Conservation (phyloP, 805 yeast genomes). For the Hanseniaspora pseudoguilliermondii region DNA sequence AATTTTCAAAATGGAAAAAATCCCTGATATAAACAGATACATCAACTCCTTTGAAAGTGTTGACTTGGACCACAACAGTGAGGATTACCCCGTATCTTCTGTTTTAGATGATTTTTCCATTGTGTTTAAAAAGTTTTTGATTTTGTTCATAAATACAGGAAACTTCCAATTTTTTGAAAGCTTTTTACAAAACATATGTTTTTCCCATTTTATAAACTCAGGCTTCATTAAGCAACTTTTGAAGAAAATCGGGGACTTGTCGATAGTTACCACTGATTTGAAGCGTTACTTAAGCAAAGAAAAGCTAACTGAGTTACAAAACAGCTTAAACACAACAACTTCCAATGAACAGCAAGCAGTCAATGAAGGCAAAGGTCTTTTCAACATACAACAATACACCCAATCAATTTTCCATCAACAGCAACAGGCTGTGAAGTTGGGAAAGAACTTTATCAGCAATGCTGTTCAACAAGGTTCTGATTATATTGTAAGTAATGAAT, state of each 20-base stretch:
- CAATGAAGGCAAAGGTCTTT: neutral
- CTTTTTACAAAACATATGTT: constrained; percentile 20
- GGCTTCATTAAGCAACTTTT: constrained; percentile 38
- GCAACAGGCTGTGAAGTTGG: constrained; percentile 9
- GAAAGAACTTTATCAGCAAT: constrained; percentile 2
- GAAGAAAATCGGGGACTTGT: constrained; percentile 29
- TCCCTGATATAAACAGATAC: constrained; percentile 43
- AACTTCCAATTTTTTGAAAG: constrained; percentile 28
- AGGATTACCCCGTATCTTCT: constrained; percentile 54
- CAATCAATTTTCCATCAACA: constrained; percentile 8
- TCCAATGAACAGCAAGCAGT: neutral
- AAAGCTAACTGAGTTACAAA: neutral
- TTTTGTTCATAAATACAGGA: constrained; percentile 61
- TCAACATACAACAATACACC: constrained; percentile 9
- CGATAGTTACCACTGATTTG: constrained; percentile 7
- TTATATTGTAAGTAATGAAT: constrained; percentile 16
- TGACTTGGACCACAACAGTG: constrained; percentile 17
- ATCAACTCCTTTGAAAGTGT: constrained; percentile 17
- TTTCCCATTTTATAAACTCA: neutral
- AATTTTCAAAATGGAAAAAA: constrained; percentile 65
- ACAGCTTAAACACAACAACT: neutral
- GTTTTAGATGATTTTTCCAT: constrained; percentile 75
- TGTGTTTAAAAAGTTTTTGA: constrained; percentile 53
- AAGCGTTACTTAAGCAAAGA: constrained; percentile 2
- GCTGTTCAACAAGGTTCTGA: neutral